These are phyloP conservation scores for Vitis riparia DNA, from an alignment of 164 flowering plant species.

Conservation along the genomic window DNA sequence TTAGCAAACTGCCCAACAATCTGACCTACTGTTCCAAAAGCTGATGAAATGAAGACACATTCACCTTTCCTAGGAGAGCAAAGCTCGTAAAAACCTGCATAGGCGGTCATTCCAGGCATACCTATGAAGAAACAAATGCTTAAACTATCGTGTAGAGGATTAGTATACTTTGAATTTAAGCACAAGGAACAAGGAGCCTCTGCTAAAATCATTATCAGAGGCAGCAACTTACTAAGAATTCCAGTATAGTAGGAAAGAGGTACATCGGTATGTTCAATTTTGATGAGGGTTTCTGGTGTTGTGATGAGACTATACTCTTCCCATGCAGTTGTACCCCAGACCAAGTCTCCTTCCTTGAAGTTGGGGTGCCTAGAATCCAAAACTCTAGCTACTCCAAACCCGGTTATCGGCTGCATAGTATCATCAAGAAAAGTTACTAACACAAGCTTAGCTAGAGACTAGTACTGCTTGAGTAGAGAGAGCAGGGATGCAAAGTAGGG, in stretches of 20 bases:
- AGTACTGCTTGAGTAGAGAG: no score
- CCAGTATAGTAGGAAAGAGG: slow-evolving; percentile 51
- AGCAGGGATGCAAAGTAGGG: no score
- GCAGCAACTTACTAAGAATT: slow-evolving; percentile 30
- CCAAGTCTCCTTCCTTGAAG: slow-evolving; percentile 33
- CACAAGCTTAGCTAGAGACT: no score
- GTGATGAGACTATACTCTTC: slow-evolving; percentile 35
- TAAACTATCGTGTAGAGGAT: no score
- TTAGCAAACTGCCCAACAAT: slow-evolving; percentile 41
- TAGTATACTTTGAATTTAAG: background rate
- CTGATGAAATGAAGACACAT: slow-evolving; percentile 32
- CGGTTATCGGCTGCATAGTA: slow-evolving; percentile 22
- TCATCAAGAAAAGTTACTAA: background rate
- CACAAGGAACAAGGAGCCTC: background rate
- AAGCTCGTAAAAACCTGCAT: slow-evolving; percentile 32
- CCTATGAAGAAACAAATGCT: slow-evolving; percentile 13
- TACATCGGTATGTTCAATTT: slow-evolving; percentile 35
- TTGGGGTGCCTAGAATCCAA: slow-evolving; percentile 34
- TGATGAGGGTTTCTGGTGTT: slow-evolving; percentile 8
- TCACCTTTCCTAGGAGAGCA: slow-evolving; percentile 45
- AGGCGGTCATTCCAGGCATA: slow-evolving; percentile 48
- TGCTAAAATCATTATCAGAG: background rate
- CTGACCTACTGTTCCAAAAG: slow-evolving; percentile 40
- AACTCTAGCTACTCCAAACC: slow-evolving; percentile 39
- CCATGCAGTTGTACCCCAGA: slow-evolving; percentile 46